These are phyloP conservation scores for Osmanthus fragrans DNA, from an alignment of 257 asterid species.

Conservation along the genomic window DNA sequence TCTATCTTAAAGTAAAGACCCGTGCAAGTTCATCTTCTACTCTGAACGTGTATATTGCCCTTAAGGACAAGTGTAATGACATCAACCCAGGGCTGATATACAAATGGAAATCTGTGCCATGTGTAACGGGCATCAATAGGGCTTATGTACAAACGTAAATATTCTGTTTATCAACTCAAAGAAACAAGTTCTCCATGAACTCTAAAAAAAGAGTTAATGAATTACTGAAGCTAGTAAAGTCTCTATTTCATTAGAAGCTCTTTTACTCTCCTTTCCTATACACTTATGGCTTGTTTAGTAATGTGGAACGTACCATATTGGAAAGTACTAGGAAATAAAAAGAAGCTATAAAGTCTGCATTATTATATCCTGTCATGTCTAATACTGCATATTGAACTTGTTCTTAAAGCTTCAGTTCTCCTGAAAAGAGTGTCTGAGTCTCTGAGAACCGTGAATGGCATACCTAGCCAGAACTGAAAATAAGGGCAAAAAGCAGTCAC, in stretches of 20 bases:
- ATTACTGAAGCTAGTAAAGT: no score
- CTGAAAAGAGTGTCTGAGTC: not conserved
- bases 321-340: no score
- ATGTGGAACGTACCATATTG: not conserved
- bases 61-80: not conserved
- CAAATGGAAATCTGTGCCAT: not conserved
- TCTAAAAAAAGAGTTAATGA: no score
- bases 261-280: not conserved
- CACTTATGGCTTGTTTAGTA: not conserved
- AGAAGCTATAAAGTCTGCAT: not conserved
- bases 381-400: not conserved
- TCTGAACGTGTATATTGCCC: not conserved
- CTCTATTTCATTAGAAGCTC: not conserved
- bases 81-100: no score
- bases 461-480: not conserved
- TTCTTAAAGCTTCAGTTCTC: not conserved
- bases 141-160: no score
- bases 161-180: slow-evolving; percentile 22
- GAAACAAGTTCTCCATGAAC: no score
- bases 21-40: not conserved
- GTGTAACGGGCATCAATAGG: not conserved
- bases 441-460: not conserved
- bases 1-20: not conserved
- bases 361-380: not conserved
- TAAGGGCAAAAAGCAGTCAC: not conserved